Evolutionary conservation across 2,329 filamentous ascomycete genomes (phyloP).

Genomic region (Cytospora piceae): DNA sequence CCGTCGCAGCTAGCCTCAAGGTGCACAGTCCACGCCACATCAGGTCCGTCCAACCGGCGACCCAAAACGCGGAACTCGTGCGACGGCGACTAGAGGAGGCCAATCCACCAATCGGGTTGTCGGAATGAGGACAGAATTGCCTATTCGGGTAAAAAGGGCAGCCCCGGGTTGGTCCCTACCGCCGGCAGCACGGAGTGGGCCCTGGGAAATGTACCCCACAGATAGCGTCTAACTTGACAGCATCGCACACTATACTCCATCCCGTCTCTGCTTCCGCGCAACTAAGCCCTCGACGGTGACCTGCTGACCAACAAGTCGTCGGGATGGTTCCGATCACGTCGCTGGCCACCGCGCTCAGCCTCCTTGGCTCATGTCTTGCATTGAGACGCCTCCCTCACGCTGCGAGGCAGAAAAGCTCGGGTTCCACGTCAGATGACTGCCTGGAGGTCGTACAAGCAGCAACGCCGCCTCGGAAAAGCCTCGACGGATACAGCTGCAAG

Average conservation of each 20-base stretch:
- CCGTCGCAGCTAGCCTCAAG: not conserved
- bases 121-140: not conserved
- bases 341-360: not conserved
- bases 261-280: not conserved
- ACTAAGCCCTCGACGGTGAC: not conserved
- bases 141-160: not conserved
- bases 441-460: slow-evolving; percentile 38
- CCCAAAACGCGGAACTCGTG: not conserved
- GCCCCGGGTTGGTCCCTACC: not conserved
- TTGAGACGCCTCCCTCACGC: not conserved
- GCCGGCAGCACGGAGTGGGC: not conserved
- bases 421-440: not conserved
- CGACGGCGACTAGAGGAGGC: not conserved
- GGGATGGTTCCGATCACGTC: not conserved
- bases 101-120: not conserved
- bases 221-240: not conserved
- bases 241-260: not conserved
- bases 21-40: too few species aligned
- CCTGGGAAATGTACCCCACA: not conserved
- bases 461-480: slow-evolving; percentile 34
- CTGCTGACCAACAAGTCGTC: not conserved
- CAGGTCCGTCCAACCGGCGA: too few species aligned
- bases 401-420: not conserved
- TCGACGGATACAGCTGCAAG: slow-evolving; percentile 32
- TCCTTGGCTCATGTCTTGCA: not conserved